Conservation (phyloP, 2,329 filamentous ascomycete species). For the Grosmannia huntii region DNA sequence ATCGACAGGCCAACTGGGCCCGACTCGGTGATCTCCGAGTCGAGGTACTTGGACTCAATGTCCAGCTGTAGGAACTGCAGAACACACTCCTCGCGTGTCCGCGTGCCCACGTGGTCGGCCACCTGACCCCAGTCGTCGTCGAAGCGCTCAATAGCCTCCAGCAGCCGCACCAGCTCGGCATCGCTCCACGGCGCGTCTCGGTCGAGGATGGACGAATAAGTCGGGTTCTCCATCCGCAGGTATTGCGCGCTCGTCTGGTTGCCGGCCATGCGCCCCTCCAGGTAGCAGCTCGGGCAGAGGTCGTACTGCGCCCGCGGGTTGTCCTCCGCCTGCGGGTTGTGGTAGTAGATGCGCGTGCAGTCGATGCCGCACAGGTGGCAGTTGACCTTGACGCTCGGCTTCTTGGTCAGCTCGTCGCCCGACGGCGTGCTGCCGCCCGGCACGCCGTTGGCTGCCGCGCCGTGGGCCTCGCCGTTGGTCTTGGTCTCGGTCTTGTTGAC, state of each 20-base stretch:
- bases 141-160: conserved; percentile 84
- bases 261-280: conserved; percentile 69
- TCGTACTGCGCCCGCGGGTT: conserved; percentile 65
- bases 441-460: conserved; percentile 50
- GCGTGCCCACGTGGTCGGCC: conserved; percentile 79
- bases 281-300: conserved; percentile 80
- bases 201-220: conserved; percentile 65
- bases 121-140: conserved; percentile 95
- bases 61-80: conserved; percentile 92
- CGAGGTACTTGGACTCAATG: conserved; percentile 94
- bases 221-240: conserved; percentile 78
- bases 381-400: conserved; percentile 56
- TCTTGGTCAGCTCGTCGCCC: conserved; percentile 50
- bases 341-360: conserved; percentile 56
- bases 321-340: conserved; percentile 43
- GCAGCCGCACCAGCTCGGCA: conserved; percentile 72
- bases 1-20: conserved; percentile 47
- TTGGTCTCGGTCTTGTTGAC: conserved; percentile 59
- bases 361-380: conserved; percentile 90
- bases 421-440: conserved; percentile 18
- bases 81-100: conserved; percentile 90
- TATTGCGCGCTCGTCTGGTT: conserved; percentile 73
- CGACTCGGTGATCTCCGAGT: conserved; percentile 51
- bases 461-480: conserved; percentile 56
- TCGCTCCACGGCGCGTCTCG: conserved; percentile 85